Evolutionary conservation across 2,329 filamentous ascomycete genomes (phyloP).

Genomic region (Fusarium torulosum): DNA sequence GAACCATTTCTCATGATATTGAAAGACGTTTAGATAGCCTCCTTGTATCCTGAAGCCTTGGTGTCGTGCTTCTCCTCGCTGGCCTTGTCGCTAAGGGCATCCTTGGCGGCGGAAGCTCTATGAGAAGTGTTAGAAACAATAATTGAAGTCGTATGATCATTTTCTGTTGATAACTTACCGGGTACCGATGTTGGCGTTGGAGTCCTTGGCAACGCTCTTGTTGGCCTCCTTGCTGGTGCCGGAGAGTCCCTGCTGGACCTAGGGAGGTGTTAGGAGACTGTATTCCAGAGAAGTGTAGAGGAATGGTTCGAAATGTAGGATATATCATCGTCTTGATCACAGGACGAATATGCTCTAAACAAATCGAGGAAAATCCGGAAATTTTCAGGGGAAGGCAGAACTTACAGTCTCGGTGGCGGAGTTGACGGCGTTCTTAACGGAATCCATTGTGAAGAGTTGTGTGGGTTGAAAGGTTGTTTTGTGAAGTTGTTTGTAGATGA

Average conservation of each 20-base stretch:
- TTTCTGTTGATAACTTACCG: constrained; percentile 56
- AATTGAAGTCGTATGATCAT: neutral
- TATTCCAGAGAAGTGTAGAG: too few relatives aligned
- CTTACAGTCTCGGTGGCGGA: constrained; percentile 7
- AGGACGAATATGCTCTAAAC: too few relatives aligned
- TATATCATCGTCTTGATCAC: too few relatives aligned
- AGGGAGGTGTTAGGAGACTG: too few relatives aligned
- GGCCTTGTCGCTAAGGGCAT: constrained; percentile 62
- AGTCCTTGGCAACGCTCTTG: constrained; percentile 76
- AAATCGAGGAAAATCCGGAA: neutral
- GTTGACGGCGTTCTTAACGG: constrained; percentile 72
- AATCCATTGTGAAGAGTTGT: constrained; percentile 60
- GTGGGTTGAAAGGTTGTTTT: constrained; percentile 16
- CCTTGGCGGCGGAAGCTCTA: constrained; percentile 63
- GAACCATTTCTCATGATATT: constrained; percentile 2
- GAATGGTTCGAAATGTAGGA: too few relatives aligned
- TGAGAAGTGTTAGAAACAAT: neutral
- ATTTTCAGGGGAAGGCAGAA: neutral
- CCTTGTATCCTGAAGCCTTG: constrained; percentile 59
- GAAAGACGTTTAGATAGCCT: constrained; percentile 51
- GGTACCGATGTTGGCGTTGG: constrained; percentile 63
- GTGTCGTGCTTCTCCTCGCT: constrained; percentile 56
- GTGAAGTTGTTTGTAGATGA: constrained; percentile 13
- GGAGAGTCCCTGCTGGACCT: constrained; percentile 67
- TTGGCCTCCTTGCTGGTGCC: constrained; percentile 76